phyloP scores from a whole-genome alignment of 208 protist genomes.

The Trypanosoma platydactyli region DNA sequence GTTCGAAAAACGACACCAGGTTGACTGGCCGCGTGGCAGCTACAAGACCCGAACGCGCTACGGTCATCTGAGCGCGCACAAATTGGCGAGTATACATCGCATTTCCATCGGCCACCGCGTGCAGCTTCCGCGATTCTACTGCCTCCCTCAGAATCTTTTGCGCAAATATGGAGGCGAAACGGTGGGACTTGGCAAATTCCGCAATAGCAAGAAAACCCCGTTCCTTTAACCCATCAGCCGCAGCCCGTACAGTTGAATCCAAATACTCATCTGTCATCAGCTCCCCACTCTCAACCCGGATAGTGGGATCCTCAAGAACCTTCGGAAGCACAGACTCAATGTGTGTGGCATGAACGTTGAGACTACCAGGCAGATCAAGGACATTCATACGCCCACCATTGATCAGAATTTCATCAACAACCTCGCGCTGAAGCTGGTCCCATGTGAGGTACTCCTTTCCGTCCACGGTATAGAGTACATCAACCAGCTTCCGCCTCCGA shows the following conservation, averaged over 20 bases:
- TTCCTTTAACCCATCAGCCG: conserved; percentile 57
- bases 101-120: conserved; percentile 46
- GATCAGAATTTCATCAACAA: conserved; percentile 71
- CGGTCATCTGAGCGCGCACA: conserved; percentile 56
- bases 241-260: conserved; percentile 44
- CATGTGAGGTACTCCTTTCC: conserved; percentile 86
- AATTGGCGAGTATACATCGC: conserved; percentile 75
- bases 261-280: conserved; percentile 73
- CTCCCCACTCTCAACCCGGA: conserved; percentile 61
- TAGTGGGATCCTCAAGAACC: conserved; percentile 48
- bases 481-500: conserved; percentile 62
- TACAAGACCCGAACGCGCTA: conserved; percentile 67
- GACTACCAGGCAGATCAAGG: conserved; percentile 60
- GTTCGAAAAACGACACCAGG: conserved; percentile 56
- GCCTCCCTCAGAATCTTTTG: conserved; percentile 48
- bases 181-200: conserved; percentile 57
- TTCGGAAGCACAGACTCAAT: conserved; percentile 69
- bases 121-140: conserved; percentile 36
- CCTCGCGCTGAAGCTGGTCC: conserved; percentile 73
- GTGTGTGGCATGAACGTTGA: conserved; percentile 69
- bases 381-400: conserved; percentile 78
- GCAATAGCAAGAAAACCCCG: conserved; percentile 60
- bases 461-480: conserved; percentile 77
- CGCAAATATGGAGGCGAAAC: conserved; percentile 66
- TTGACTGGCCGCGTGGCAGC: conserved; percentile 58